Evolutionary conservation across 2,329 filamentous ascomycete species (phyloP), one percentile per base, ranked within the genome.

Genomic region (Verticillium alfalfae): DNA sequence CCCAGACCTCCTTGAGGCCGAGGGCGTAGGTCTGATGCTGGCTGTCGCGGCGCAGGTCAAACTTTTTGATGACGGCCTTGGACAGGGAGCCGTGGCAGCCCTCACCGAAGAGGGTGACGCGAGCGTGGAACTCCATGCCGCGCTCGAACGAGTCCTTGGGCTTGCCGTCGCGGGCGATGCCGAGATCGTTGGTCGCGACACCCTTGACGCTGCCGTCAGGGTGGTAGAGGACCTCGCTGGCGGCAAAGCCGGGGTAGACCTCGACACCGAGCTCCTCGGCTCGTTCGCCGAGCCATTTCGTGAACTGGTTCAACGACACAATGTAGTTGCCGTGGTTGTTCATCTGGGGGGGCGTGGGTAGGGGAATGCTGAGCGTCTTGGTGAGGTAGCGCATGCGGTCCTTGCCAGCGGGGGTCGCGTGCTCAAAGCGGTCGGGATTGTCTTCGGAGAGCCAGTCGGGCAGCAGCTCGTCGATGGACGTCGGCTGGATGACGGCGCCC

Each of bases 281-380:
- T 57, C 94, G 87, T 74, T 98, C 95, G 57, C 92, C 93, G 2
- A 99, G 82, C 95, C 95, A 99, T 77, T 94, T 96, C 62, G 91
- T 90, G 71, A 99, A 89, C 75, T 98, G 92, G 75, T 96, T 98
- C 70, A 99, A 79, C 71, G 92, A 96, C 71, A 99, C 88, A 67
- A 99, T 99, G 76, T 96, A 98, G 78, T 99, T 99, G 67, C 95
- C 95, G 70, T 96, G 86, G 74, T 99, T 99, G 80, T 93, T 87
- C 95, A 99, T 99, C 79, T 98, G 95, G 37, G 95, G 95, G 55
- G 95, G 95, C 13, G 89, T 87, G 1, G 94, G 95, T 60, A 98
- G 81, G 6, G 92, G 92, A 62, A 96, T 86, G 0, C 93, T 81
- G 64, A 81, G 81, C 60, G 10, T 18, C 79, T 93, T 90, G 18